Evolutionary conservation across 768 basidiomycete species (phyloP), one percentile per base, ranked within the genome.

Genomic region (Phylloporus sp.): DNA sequence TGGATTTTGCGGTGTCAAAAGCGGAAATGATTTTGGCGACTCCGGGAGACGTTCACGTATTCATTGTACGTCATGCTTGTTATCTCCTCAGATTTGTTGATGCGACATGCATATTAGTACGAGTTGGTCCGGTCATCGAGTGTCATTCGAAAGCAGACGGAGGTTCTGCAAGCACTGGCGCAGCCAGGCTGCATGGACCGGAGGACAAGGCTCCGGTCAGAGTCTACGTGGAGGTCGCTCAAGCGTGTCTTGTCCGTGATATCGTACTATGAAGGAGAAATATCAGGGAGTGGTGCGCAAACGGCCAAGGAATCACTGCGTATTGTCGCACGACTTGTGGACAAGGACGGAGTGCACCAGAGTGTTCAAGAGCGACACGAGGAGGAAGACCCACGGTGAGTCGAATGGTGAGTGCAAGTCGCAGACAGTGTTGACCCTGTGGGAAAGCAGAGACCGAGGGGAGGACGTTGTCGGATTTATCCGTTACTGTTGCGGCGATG

Each of bases 121-220:
- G 82, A 86, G 53, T 68, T 86, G 17, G 75, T 84, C 18, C 75
- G 82, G 17, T 80, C 79, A 6, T 69, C 77, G 5, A 52, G 68
- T 3, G 61, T 70, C 29, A 58, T 85, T 26, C 69, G 69, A 41
- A 79, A 74, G 48, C 80, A 84, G 51, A 48, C 58, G 24, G 54
- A 53, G 0, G 61, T 81, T 21, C 60, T 83, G 23, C 69, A 74
- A 36, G 60, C 67, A 9, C 56, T 81, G 3, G 66, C 41, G 8
- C 55, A 52, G 14, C 46, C 68, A 9, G 45, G 66, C 6, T 60
- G 71, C 5, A 53, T 54, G 23, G 55, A 63, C n/a, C 44, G 58
- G 37, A 53, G 57, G 38, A 48, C 53, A 26, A 53, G 64, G 42
- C 50, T 53, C 29, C 62, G 59, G 33, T 64, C 64, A 7, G 66